A percentile compares a stretch with the other conserved stretches of the same genome.
These are phyloP conservation scores for Creolimax fragrantissima DNA, from an alignment of 78 protist genomes.

Conservation along the genomic window DNA sequence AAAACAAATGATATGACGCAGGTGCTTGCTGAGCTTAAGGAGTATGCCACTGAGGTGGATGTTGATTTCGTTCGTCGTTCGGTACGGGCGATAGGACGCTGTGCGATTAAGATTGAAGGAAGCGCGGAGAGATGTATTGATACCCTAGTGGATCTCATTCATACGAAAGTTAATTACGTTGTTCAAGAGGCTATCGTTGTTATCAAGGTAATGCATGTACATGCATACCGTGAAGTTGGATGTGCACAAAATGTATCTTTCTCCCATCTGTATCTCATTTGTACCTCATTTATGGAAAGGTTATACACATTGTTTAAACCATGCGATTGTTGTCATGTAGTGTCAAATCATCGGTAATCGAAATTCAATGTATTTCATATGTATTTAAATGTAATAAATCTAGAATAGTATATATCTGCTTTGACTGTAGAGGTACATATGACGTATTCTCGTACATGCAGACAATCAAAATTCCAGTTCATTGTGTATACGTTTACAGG, in stretches of 20 bases:
- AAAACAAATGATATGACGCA: no score
- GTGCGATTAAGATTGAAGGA: constrained; percentile 89
- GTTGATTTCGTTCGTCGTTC: constrained; percentile 95
- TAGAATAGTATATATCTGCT: no score
- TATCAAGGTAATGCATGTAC: constrained; percentile 51
- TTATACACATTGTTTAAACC: no score
- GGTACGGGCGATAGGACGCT: constrained; percentile 90
- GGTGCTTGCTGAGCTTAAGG: constrained; percentile 88
- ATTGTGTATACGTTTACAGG: not conserved
- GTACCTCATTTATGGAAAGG: no score
- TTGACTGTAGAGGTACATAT: no score
- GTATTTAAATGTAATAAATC: no score
- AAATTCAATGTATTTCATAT: no score
- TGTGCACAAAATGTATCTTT: no score
- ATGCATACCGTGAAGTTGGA: not conserved
- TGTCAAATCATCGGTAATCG: no score
- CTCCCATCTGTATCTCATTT: no score
- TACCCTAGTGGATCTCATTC: constrained; percentile 86
- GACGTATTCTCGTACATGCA: not conserved
- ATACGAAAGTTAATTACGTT: constrained; percentile 93
- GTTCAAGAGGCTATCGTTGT: constrained; percentile 99
- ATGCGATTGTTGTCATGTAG: no score
- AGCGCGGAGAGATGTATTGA: constrained; percentile 69
- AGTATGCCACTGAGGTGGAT: constrained; percentile 93
- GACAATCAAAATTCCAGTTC: no score